A percentile compares a stretch with the other conserved stretches of the same genome.
Evolutionary conservation across 2,329 filamentous ascomycete genomes (phyloP).

Genomic region (Cytospora piceicola): DNA sequence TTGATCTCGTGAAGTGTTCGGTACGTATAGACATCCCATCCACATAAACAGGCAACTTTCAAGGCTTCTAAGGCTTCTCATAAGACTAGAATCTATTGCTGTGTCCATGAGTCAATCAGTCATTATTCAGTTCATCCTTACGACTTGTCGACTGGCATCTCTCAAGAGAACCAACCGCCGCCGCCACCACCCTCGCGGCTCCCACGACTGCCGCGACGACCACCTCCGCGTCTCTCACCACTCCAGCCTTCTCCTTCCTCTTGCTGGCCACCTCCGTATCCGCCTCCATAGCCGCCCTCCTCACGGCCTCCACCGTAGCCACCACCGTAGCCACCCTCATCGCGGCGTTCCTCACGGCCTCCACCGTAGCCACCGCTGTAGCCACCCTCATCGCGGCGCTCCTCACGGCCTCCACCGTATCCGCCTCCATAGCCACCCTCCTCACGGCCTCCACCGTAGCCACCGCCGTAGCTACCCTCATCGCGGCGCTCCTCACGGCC

Average conservation of each 20-base stretch:
- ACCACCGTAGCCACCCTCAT: conserved; percentile 29
- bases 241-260: conserved; percentile 17
- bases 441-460: neutral
- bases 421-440: conserved; percentile 14
- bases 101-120: neutral
- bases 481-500: conserved; percentile 32
- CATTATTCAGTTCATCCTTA: neutral
- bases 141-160: neutral
- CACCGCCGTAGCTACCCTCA: conserved; percentile 30
- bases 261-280: conserved; percentile 6
- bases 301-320: conserved; percentile 25
- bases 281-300: conserved; percentile 3
- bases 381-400: conserved; percentile 29
- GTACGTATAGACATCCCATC: no score
- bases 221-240: conserved; percentile 32
- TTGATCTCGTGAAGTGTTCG: no score
- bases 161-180: conserved; percentile 28
- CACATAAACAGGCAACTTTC: no score
- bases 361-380: conserved; percentile 22
- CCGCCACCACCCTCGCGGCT: conserved; percentile 31
- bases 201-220: conserved; percentile 24
- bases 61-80: no score
- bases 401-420: conserved; percentile 34
- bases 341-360: conserved; percentile 33
- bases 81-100: no score